Evolutionary conservation across 73 alveolate genomes (phyloP), one percentile per base, ranked within the genome.

Genomic region (Tetrahymena thermophila): DNA sequence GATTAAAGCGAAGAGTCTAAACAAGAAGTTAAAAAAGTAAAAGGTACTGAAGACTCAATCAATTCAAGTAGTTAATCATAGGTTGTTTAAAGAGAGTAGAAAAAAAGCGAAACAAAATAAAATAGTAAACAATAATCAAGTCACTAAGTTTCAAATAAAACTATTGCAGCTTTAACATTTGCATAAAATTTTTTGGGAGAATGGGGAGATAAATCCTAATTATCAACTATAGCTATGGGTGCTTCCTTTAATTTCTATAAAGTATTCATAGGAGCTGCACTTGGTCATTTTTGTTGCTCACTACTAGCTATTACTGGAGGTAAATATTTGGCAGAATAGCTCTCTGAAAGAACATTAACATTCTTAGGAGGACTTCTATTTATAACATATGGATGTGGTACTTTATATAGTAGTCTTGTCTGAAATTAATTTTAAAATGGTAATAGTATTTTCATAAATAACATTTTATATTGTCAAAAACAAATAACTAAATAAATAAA

Each of bases 241-340:
- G 89, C 89, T n/a, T 71, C 89, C 31, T 71, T 71, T 31, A 71
- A 71, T 71, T 71, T 71, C 89, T 71, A 71, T n/a, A 71, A 71
- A n/a, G 98, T 96, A 6, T 94, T 56, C 56, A 31, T 95, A 56
- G 98, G 98, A 35, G 95, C 95, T 85, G 93, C 96, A 56, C 35
- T 96, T 28, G 98, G 98, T 14, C 98, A 96, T 94, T 21, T 95
- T 14, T 34, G 94, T 7, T 96, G 98, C 93, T 94, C 98, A 0
- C 93, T 95, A 4, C 35, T 96, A 3, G 98, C 98, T 31, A 96
- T 96, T 23, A 57, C 85, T 55, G 98, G 98, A 35, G 98, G 98
- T 17, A 94, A 94, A 58, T 35, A 94, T 15, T 84, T 96, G 34
- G 98, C 97, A 21, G 56, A 94, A 56, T n/a, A 94, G 35, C 85